Evolutionary conservation across 805 yeast genomes (phyloP).

Genomic region (Saccharomycopsis sp.): DNA sequence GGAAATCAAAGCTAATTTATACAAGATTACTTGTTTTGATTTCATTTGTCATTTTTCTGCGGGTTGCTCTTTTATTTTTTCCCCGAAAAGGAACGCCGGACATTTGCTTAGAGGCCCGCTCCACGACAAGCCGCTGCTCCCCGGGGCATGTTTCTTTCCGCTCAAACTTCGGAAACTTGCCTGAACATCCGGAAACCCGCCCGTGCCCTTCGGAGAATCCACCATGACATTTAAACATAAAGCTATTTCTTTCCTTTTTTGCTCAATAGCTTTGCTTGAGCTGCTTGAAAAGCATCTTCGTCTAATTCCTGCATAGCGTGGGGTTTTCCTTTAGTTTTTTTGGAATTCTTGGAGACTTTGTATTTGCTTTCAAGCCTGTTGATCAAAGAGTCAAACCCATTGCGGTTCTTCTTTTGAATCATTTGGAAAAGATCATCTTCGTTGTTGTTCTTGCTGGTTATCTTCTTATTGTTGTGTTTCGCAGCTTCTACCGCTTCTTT

Average conservation of each 20-base stretch:
- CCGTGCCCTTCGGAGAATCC: neutral
- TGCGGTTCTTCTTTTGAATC: slow-evolving; percentile 42
- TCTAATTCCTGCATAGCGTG: slow-evolving; percentile 19
- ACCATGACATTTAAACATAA: too few relatives aligned
- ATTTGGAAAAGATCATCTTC: slow-evolving; percentile 40
- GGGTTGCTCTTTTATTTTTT: neutral
- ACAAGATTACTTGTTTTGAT: neutral
- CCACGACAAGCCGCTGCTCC: neutral
- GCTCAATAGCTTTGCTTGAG: slow-evolving; percentile 35
- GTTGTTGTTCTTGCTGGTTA: slow-evolving; percentile 27
- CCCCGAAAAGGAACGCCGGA: neutral
- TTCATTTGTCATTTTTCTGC: neutral
- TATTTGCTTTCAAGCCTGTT: slow-evolving; percentile 45
- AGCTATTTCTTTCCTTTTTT: slow-evolving; percentile 19
- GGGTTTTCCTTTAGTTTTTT: slow-evolving; percentile 21
- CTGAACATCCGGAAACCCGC: neutral
- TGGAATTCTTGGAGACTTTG: slow-evolving; percentile 27
- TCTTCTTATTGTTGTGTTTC: slow-evolving; percentile 36
- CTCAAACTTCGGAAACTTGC: neutral
- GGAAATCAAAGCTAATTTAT: neutral
- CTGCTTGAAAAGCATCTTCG: slow-evolving; percentile 45
- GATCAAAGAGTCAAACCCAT: slow-evolving; percentile 41
- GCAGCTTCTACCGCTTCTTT: slow-evolving; percentile 64
- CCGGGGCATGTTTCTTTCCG: neutral
- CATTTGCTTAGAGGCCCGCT: neutral